Evolutionary conservation across 1,284 basidiomycete species (phyloP), one percentile per base, ranked within the genome.

Genomic region (Porphyrellus sp.): DNA sequence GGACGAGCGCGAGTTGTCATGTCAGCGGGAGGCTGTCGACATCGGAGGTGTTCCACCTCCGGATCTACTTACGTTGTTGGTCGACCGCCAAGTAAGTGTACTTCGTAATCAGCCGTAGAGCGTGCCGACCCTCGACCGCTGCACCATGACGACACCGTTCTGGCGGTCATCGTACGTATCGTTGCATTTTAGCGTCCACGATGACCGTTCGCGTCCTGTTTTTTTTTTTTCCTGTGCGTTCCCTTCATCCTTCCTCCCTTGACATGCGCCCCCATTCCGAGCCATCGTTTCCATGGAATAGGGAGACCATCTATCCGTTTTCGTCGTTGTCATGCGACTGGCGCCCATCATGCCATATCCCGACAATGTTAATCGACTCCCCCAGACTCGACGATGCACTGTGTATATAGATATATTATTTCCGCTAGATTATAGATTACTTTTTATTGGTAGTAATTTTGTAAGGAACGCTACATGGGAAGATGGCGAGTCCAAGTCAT

Each of bases 391-490:
- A 27, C 21, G 8, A 33, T 9, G 8, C 11, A 18, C 6, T 27
- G 16, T 18, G 7, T 11, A 21, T 16, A 27, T 34, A 23, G 12
- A 18, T 18, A 28, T 40, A 27, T 34, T 43, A 21, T 18, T 11
- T 18, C 31, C 11, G 21, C 15, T n/a, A 25, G 8, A 44, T n/a
- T 50, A 58, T 33, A 46, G 25, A 46, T 40, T 59, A 53, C 42
- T 55, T 55, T 52, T 40, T 55, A 59, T 16, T 28, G 5, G 33
- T 45, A 39, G 43, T 30, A 33, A 21, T 24, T 38, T 39, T 21
- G 12, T 25, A 20, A 30, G 28, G 33, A 56, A 43, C 16, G 9
- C 15, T 21, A 43, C 28, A 45, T 1, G 15, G 9, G 20, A 31
- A 13, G 41, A 49, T n/a, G 38, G 23, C 20, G 12, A 34, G 24